Evolutionary conservation across 495 filamentous ascomycete genomes (phyloP).

Genomic region (Aspergillus ellipticus): DNA sequence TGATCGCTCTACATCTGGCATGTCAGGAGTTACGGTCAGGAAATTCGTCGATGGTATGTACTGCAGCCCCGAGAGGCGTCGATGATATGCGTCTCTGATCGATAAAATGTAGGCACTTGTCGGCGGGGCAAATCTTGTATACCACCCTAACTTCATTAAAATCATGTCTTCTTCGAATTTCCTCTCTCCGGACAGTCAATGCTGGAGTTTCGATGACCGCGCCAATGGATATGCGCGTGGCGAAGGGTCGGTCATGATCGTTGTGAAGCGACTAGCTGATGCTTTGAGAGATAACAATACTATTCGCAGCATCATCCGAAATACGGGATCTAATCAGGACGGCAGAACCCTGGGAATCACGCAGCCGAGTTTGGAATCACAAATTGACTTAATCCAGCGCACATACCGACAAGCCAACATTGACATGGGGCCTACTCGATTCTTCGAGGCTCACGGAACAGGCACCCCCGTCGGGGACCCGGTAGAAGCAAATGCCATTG

Average conservation of each 20-base stretch:
- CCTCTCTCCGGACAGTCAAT: slow-evolving; percentile 19
- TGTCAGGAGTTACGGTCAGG: slow-evolving; percentile 32
- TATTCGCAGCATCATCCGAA: slow-evolving; percentile 35
- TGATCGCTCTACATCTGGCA: slow-evolving; percentile 35
- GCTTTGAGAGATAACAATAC: slow-evolving; percentile 26
- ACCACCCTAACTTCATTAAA: slow-evolving; percentile 19
- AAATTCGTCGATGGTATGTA: slow-evolving; percentile 25
- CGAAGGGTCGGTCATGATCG: slow-evolving; percentile 28
- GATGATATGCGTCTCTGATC: not conserved
- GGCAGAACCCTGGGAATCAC: slow-evolving; percentile 24
- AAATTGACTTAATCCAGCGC: slow-evolving; percentile 21
- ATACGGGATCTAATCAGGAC: slow-evolving; percentile 44
- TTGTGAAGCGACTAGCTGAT: slow-evolving; percentile 28
- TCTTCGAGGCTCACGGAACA: slow-evolving; percentile 41
- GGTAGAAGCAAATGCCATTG: slow-evolving; percentile 7
- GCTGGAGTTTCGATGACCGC: slow-evolving; percentile 29
- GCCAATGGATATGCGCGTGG: slow-evolving; percentile 32
- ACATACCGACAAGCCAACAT: slow-evolving; percentile 23
- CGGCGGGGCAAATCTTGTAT: slow-evolving; percentile 28
- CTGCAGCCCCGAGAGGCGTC: not conserved
- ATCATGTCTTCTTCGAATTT: slow-evolving; percentile 6
- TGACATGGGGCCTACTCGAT: slow-evolving; percentile 13
- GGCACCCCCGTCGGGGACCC: slow-evolving; percentile 23
- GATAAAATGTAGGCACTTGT: slow-evolving; percentile 20
- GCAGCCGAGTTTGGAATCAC: slow-evolving; percentile 15